These are phyloP conservation scores for Aquanectria penicillioides DNA, from an alignment of 2,329 filamentous ascomycete genomes.

Conservation along the genomic window DNA sequence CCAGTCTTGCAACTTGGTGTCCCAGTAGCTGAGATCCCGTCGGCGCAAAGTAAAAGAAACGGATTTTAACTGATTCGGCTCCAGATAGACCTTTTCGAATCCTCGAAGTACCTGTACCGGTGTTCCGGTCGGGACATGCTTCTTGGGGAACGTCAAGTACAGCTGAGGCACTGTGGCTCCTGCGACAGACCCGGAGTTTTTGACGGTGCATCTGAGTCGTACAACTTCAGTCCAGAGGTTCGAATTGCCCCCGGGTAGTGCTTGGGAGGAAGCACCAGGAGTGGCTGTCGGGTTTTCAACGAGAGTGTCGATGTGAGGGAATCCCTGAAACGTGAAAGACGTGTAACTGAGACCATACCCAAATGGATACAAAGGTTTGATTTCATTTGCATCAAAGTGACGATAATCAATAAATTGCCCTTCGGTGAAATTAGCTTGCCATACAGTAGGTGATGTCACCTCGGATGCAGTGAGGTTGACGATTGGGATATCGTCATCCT, in stretches of 20 bases:
- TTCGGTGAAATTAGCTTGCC: conserved; percentile 13
- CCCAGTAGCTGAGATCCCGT: background rate
- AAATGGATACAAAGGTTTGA: background rate
- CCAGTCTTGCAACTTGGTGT: too few relatives aligned
- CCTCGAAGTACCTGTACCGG: background rate
- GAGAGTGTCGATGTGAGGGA: background rate
- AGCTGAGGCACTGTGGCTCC: background rate
- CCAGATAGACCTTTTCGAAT: background rate
- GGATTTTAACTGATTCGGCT: background rate
- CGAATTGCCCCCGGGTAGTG: background rate
- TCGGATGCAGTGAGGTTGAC: background rate
- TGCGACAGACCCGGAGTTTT: background rate
- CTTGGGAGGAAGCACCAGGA: background rate
- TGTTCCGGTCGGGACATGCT: background rate
- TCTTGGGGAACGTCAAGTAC: background rate
- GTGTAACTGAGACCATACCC: background rate
- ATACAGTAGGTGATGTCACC: background rate
- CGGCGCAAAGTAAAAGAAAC: background rate
- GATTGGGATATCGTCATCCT: conserved; percentile 1
- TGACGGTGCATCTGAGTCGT: background rate
- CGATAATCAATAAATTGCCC: conserved; percentile 6
- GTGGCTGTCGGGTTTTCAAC: background rate
- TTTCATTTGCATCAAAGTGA: background rate
- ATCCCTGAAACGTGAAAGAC: background rate
- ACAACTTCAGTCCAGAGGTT: background rate